Evolutionary conservation across 2,329 filamentous ascomycete genomes (phyloP).

Genomic region (Pseudogymnoascus sp.): DNA sequence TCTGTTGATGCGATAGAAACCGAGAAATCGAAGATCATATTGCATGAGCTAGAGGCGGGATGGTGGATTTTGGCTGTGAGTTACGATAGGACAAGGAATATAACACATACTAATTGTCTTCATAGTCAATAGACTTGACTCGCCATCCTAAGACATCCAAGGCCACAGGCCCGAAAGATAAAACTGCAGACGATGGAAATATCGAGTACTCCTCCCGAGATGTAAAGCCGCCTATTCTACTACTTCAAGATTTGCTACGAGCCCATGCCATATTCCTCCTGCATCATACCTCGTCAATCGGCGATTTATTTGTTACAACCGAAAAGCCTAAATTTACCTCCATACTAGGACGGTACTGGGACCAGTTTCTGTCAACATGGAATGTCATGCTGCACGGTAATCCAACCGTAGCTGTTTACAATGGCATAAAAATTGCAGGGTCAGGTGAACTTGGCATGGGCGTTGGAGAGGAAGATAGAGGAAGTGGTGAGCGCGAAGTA

Average conservation of each 20-base stretch:
- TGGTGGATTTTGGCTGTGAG: slow-evolving; percentile 95
- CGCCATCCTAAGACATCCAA: slow-evolving; percentile 37
- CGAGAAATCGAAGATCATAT: slow-evolving; percentile 74
- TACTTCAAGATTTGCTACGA: slow-evolving; percentile 73
- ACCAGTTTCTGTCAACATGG: slow-evolving; percentile 64
- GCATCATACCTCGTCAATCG: slow-evolving; percentile 73
- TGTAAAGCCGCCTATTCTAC: slow-evolving; percentile 71
- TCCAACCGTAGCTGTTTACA: slow-evolving; percentile 70
- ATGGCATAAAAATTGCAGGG: slow-evolving; percentile 79
- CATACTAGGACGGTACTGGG: slow-evolving; percentile 76
- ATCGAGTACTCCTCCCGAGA: slow-evolving; percentile 85
- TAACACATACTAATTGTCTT: slow-evolving; percentile 14
- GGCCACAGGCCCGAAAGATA: slow-evolving; percentile 24
- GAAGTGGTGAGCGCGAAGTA: slow-evolving; percentile 88
- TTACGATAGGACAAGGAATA: slow-evolving; percentile 14
- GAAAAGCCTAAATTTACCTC: slow-evolving; percentile 63
- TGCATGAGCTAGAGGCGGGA: slow-evolving; percentile 78
- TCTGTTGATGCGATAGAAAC: slow-evolving; percentile 84
- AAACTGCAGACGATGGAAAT: slow-evolving; percentile 19
- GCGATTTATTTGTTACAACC: slow-evolving; percentile 58
- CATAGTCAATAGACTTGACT: slow-evolving; percentile 75
- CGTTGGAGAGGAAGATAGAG: slow-evolving; percentile 90
- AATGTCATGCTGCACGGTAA: slow-evolving; percentile 87
- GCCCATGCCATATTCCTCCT: slow-evolving; percentile 81
- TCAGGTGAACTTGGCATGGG: slow-evolving; percentile 89